Evolutionary conservation across 345 rosid species (phyloP), one percentile per base, ranked within the genome.

Genomic region (Lepidium sativum): DNA sequence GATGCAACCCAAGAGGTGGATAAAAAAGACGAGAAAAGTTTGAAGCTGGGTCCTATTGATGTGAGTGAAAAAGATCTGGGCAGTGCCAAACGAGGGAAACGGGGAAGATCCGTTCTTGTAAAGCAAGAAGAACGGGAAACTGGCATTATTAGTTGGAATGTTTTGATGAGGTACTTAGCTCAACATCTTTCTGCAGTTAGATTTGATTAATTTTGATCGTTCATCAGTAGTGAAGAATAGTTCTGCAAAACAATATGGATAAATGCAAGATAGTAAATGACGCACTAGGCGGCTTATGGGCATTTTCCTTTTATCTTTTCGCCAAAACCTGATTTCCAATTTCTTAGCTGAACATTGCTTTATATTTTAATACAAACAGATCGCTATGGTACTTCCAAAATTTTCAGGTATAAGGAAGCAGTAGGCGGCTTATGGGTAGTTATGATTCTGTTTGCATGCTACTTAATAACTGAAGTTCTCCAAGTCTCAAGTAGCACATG

Each of bases 91-190:
- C 80, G 66, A 76, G 79, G 82, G 43, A 87, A 70, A 76, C 77
- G 76, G 59, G 79, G 81, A 65, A 94, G 86, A 70, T 86, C 92
- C 8, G 80, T 86, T 54, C 96, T 94, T 63, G 73, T 88, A 68
- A 94, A 86, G 82, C 88, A 83, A 76, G 99, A 94, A 82, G 99
- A 90, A 53, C 83, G 96, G 35, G 99, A 94, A 81, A 90, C 84
- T n/a, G 97, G 99, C 72, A 84, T 86, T 42, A 69, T 90, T 69
- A 86, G 89, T 75, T 84, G 88, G 96, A 80, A 78, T 34, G 97
- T 94, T 74, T 72, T 94, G 79, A 75, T 45, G 70, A 87, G 99
- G 96, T 92, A 73, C 51, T 40, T 72, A 68, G 34, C 60, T 59
- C 15, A 66, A 12, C 14, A 42, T 41, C 33, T 32, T 15, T 39